A percentile compares a stretch with the other conserved stretches of the same genome.
These are phyloP conservation scores for Pythium rishiriense DNA, from an alignment of 352 stramenopile species.

Conservation along the genomic window DNA sequence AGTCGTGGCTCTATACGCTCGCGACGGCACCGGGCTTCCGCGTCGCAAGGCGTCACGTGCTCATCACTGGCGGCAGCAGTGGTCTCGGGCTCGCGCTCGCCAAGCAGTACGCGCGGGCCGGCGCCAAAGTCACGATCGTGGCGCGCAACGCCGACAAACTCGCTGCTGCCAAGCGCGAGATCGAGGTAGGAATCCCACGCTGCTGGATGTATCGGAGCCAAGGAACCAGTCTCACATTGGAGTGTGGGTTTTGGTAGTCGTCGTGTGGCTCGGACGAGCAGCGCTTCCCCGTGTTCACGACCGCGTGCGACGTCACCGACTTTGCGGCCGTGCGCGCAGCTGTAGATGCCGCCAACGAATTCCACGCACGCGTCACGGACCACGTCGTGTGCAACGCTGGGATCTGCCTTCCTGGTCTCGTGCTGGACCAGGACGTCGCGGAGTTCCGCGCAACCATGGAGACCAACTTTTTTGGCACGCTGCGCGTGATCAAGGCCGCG, in stretches of 20 bases:
- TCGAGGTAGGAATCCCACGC: constrained; percentile 17
- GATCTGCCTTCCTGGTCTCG: constrained; percentile 35
- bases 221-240: neutral
- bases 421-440: constrained; percentile 50
- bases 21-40: constrained; percentile 42
- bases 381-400: constrained; percentile 54
- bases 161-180: constrained; percentile 32
- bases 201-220: too few relatives aligned
- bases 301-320: constrained; percentile 47
- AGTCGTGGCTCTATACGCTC: constrained; percentile 54
- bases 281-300: constrained; percentile 36
- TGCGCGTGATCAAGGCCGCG: constrained; percentile 58
- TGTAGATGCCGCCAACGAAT: constrained; percentile 48
- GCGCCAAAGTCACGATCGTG: constrained; percentile 52
- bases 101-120: constrained; percentile 48
- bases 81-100: constrained; percentile 57
- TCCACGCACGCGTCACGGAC: constrained; percentile 51
- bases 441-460: constrained; percentile 47
- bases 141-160: constrained; percentile 35
- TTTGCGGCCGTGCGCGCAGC: constrained; percentile 35
- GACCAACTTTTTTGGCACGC: constrained; percentile 57
- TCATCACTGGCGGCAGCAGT: constrained; percentile 45
- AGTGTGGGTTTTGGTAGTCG: neutral
- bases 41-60: constrained; percentile 48
- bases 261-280: neutral